phyloP scores from a whole-genome alignment of 2,329 filamentous ascomycete species.

The Aspergillus ruber region DNA sequence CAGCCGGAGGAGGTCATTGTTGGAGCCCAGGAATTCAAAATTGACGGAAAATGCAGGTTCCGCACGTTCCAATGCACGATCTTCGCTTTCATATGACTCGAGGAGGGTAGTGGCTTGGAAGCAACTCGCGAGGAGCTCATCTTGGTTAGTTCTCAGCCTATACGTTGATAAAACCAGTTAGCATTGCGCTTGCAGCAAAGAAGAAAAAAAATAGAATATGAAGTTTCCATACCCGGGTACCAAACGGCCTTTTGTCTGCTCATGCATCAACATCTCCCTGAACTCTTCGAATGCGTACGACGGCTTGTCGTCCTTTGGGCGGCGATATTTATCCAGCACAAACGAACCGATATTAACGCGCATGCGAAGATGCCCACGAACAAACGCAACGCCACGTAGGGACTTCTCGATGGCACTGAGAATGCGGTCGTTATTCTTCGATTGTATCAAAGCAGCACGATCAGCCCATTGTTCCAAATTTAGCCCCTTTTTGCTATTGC shows the following conservation, averaged over 20 bases:
- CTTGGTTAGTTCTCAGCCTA: conserved; percentile 19
- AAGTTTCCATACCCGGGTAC: conserved; percentile 28
- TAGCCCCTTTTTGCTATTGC: conserved; percentile 8
- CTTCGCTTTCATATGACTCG: conserved; percentile 17
- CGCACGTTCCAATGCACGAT: conserved; percentile 15
- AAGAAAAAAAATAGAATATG: not conserved
- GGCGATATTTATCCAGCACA: conserved; percentile 30
- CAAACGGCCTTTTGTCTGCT: conserved; percentile 31
- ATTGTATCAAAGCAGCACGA: conserved; percentile 14
- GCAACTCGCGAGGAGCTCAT: conserved; percentile 24
- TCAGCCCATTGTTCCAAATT: conserved; percentile 17
- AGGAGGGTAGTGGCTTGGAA: conserved; percentile 22
- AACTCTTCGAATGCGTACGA: conserved; percentile 35
- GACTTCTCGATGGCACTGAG: conserved; percentile 24
- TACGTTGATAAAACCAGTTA: conserved; percentile 4
- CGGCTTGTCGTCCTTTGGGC: conserved; percentile 16
- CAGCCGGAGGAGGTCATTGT: conserved; percentile 28
- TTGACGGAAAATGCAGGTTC: conserved; percentile 33
- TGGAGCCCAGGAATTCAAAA: conserved; percentile 32
- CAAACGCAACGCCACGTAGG: conserved; percentile 24
- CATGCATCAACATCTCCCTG: conserved; percentile 32
- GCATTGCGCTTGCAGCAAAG: not conserved
- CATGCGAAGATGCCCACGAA: conserved; percentile 34
- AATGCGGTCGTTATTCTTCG: conserved; percentile 25
- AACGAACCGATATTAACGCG: conserved; percentile 38